Percentiles rank a stretch among this genome's conserved stretches.
Evolutionary conservation across 495 filamentous ascomycete species (phyloP).

Genomic region (Talaromyces proteolyticus): DNA sequence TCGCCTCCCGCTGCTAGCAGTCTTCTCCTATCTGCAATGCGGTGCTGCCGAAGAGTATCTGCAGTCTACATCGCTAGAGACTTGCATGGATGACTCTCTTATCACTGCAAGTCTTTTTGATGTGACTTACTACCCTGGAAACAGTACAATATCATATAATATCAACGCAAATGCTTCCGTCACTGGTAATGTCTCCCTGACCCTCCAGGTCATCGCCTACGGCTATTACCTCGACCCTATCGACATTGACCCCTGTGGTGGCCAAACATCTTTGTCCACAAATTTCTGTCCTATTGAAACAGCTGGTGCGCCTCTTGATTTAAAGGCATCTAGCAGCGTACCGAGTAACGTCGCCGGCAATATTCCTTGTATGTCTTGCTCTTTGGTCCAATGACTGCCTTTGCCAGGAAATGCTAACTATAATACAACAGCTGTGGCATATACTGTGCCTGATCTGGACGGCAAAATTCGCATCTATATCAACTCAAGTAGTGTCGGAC

Average conservation of each 20-base stretch:
- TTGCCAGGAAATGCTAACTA: too few relatives aligned
- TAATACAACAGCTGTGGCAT: constrained; percentile 25
- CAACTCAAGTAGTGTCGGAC: constrained; percentile 47
- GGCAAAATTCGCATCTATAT: constrained; percentile 66
- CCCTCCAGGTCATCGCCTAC: constrained; percentile 66
- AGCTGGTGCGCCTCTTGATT: constrained; percentile 4
- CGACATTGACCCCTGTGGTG: constrained; percentile 63
- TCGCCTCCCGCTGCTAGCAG: constrained; percentile 1
- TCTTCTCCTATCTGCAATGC: not conserved
- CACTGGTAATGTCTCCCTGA: constrained; percentile 65
- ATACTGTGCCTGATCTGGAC: constrained; percentile 75
- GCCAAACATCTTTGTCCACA: constrained; percentile 6
- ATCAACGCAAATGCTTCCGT: constrained; percentile 71
- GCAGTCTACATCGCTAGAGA: constrained; percentile 57
- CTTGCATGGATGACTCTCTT: constrained; percentile 59
- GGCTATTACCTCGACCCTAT: constrained; percentile 58
- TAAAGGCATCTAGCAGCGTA: not conserved
- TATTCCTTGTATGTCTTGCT: constrained; percentile 7
- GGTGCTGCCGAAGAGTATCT: constrained; percentile 4
- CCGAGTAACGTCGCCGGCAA: constrained; percentile 1
- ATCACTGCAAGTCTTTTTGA: constrained; percentile 68
- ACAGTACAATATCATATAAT: constrained; percentile 56
- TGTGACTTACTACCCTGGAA: constrained; percentile 61
- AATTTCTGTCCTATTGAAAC: constrained; percentile 9
- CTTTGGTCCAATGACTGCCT: not conserved